Evolutionary conservation across 1,284 basidiomycete species (phyloP).

Genomic region (Tylopilus sp.): DNA sequence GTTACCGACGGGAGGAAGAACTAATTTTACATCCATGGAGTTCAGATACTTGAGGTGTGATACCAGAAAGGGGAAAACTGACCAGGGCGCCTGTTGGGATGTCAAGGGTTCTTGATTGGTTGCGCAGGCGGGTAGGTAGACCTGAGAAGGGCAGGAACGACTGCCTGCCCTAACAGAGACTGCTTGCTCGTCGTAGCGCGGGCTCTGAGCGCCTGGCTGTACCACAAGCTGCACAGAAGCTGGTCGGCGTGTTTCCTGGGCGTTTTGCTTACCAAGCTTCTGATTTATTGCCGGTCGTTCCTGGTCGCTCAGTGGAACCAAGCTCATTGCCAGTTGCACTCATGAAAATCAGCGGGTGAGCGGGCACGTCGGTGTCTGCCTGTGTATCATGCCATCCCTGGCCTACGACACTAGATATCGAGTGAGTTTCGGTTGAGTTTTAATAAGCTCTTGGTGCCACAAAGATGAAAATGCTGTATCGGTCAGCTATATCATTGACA

Average conservation of each 20-base stretch:
- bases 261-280: neutral
- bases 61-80: slow-evolving; percentile 5
- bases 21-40: neutral
- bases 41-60: neutral
- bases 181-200: neutral
- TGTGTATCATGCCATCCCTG: neutral
- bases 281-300: neutral
- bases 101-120: slow-evolving; percentile 2
- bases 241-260: neutral
- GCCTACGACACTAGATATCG: neutral
- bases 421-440: slow-evolving; percentile 12
- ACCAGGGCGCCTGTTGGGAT: slow-evolving; percentile 4
- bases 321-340: no score
- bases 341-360: slow-evolving; percentile 1
- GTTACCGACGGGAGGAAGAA: neutral
- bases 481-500: slow-evolving; percentile 12
- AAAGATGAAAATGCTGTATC: slow-evolving; percentile 27
- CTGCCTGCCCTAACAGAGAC: slow-evolving; percentile 15
- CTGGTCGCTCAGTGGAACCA: no score
- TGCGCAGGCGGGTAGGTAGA: neutral
- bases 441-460: neutral
- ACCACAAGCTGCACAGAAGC: neutral
- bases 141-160: neutral
- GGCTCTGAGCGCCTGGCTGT: neutral
- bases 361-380: no score